phyloP scores from a whole-genome alignment of 495 filamentous ascomycete genomes.

The Parachaetomium inaequale region DNA sequence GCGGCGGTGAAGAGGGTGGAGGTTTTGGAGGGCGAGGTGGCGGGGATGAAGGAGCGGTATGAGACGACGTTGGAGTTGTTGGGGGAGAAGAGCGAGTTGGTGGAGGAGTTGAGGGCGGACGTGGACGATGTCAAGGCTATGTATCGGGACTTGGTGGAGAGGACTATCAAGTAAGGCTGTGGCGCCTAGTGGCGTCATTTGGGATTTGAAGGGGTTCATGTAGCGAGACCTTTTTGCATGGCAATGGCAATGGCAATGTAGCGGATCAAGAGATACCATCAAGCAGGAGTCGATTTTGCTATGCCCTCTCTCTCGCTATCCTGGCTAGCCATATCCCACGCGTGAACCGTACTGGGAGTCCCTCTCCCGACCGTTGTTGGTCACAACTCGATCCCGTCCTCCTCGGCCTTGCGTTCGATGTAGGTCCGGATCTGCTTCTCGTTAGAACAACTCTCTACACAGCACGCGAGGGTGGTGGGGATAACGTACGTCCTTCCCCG shows the following conservation, averaged over 20 bases:
- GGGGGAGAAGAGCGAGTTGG: slow-evolving; percentile 92
- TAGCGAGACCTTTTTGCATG: neutral
- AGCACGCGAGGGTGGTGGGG: neutral
- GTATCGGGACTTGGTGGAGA: slow-evolving; percentile 87
- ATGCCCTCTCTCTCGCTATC: slow-evolving; percentile 1
- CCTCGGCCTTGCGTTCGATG: slow-evolving; percentile 75
- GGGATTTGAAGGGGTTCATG: neutral
- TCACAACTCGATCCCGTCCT: slow-evolving; percentile 73
- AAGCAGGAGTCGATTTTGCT: slow-evolving; percentile 2
- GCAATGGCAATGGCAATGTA: neutral
- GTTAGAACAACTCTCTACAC: neutral
- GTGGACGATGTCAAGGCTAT: slow-evolving; percentile 90
- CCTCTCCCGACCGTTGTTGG: no score
- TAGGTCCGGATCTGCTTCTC: slow-evolving; percentile 62
- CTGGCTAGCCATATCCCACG: neutral
- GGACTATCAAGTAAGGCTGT: slow-evolving; percentile 57
- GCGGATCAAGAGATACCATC: slow-evolving; percentile 4
- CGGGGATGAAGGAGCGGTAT: slow-evolving; percentile 66
- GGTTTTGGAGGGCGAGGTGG: slow-evolving; percentile 63
- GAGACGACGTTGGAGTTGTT: slow-evolving; percentile 90
- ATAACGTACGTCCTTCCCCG: slow-evolving; percentile 57
- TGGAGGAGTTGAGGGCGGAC: slow-evolving; percentile 85
- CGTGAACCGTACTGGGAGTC: neutral
- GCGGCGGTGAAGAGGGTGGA: slow-evolving; percentile 55
- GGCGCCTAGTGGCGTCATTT: neutral